These are phyloP conservation scores for Erigeron philadelphicus DNA, from an alignment of 140 eudicot genomes.

Conservation along the genomic window DNA sequence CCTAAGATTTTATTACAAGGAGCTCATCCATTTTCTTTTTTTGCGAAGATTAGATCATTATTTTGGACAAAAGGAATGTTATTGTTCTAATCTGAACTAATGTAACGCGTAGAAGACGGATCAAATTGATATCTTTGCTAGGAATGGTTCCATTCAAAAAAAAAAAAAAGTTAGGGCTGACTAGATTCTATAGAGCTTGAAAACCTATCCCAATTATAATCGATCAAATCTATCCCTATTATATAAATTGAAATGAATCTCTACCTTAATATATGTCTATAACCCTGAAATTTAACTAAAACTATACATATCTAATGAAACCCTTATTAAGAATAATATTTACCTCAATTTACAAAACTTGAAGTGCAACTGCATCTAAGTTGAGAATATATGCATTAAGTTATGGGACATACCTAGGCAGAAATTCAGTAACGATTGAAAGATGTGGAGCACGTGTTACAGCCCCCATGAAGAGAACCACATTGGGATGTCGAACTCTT, in stretches of 20 bases:
- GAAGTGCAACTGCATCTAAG: neutral
- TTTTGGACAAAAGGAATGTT: neutral
- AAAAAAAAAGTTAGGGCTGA: neutral
- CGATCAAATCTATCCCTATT: too few relatives aligned
- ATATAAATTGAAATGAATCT: neutral
- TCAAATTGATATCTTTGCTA: neutral
- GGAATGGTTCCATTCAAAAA: too few relatives aligned
- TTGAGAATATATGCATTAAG: conserved; percentile 4
- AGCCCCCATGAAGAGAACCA: conserved; percentile 98
- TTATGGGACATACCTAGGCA: conserved; percentile 66
- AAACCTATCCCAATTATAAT: neutral
- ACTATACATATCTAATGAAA: too few relatives aligned
- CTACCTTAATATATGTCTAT: neutral
- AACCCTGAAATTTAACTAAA: too few relatives aligned
- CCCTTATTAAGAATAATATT: neutral
- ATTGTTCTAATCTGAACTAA: neutral
- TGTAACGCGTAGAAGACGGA: neutral
- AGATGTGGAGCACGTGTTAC: conserved; percentile 93
- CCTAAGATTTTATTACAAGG: neutral
- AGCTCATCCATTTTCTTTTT: neutral
- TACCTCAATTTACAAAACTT: neutral
- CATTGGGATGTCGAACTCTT: conserved; percentile 91
- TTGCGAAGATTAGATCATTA: neutral
- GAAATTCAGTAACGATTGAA: conserved; percentile 91
- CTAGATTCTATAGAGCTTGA: neutral